A percentile compares a stretch with the other conserved stretches of the same genome.
Conservation (phyloP, 2,329 filamentous ascomycete genomes). For the Microcyclospora pomicola region DNA sequence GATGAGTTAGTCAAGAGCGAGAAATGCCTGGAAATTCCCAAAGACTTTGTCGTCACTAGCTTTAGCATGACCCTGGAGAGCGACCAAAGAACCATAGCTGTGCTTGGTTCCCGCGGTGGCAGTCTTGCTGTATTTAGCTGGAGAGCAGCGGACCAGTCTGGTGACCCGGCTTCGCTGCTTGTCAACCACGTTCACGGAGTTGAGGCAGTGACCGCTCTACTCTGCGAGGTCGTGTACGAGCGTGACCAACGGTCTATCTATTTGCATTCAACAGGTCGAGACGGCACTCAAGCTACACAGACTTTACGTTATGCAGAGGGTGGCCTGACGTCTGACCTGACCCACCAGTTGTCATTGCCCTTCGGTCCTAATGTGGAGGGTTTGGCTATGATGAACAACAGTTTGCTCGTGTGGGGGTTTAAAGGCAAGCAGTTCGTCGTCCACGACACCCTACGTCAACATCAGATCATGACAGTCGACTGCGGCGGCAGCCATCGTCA, state of each 20-base stretch:
- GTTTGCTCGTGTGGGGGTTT: conserved; percentile 69
- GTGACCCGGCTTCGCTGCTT: neutral
- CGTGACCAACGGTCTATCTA: conserved; percentile 20
- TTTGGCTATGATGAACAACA: conserved; percentile 37
- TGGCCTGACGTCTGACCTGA: conserved; percentile 32
- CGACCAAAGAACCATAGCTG: conserved; percentile 1
- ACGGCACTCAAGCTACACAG: conserved; percentile 58
- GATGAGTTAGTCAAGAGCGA: neutral
- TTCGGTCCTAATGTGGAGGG: conserved; percentile 67
- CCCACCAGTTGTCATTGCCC: conserved; percentile 56
- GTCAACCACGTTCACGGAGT: conserved; percentile 29
- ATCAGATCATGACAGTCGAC: conserved; percentile 56
- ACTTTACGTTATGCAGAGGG: conserved; percentile 16
- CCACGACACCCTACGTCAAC: conserved; percentile 60
- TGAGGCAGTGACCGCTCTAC: conserved; percentile 57
- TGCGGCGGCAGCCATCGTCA: conserved; percentile 76
- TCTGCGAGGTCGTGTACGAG: conserved; percentile 15
- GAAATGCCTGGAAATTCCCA: conserved; percentile 15
- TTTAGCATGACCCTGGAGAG: conserved; percentile 9
- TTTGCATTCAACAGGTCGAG: conserved; percentile 60
- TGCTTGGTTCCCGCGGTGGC: conserved; percentile 45
- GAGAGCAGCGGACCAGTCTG: no score
- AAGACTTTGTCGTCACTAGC: conserved; percentile 39
- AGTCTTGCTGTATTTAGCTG: conserved; percentile 30
- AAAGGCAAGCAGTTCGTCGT: conserved; percentile 64